These are phyloP conservation scores for Cardamine chenopodiifolia DNA, from an alignment of 345 rosid genomes.

Conservation along the genomic window DNA sequence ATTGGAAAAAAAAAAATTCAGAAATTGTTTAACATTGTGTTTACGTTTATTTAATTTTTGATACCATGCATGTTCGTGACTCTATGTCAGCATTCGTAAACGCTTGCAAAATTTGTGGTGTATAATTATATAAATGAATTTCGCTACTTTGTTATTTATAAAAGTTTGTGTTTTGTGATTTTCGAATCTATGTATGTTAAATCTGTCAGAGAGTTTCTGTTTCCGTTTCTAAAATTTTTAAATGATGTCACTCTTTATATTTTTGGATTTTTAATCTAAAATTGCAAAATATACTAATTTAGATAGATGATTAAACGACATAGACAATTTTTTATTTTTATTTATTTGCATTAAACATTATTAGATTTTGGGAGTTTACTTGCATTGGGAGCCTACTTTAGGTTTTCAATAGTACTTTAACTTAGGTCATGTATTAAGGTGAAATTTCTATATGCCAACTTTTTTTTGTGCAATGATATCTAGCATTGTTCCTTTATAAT, in stretches of 20 bases:
- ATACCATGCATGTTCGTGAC: neutral
- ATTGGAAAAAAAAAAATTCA: neutral
- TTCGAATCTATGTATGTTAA: neutral
- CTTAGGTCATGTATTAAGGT: neutral
- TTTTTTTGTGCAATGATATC: neutral
- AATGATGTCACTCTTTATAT: neutral
- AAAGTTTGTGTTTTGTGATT: neutral
- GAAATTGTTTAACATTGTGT: neutral
- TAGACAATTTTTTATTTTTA: neutral
- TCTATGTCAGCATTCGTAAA: neutral
- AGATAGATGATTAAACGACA: neutral
- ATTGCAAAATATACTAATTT: neutral
- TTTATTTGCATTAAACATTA: neutral
- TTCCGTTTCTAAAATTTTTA: neutral
- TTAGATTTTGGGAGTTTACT: neutral
- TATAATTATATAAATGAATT: too few species aligned
- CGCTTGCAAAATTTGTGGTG: neutral
- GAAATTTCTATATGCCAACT: neutral
- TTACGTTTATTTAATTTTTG: neutral
- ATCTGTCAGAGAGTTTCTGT: too few species aligned
- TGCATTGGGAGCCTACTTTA: neutral
- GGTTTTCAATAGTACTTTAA: neutral
- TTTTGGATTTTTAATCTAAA: neutral
- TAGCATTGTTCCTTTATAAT: neutral
- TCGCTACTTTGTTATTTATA: neutral